phyloP scores from a whole-genome alignment of 2,329 filamentous ascomycete species.

The Chrysosporium keratinophilum region DNA sequence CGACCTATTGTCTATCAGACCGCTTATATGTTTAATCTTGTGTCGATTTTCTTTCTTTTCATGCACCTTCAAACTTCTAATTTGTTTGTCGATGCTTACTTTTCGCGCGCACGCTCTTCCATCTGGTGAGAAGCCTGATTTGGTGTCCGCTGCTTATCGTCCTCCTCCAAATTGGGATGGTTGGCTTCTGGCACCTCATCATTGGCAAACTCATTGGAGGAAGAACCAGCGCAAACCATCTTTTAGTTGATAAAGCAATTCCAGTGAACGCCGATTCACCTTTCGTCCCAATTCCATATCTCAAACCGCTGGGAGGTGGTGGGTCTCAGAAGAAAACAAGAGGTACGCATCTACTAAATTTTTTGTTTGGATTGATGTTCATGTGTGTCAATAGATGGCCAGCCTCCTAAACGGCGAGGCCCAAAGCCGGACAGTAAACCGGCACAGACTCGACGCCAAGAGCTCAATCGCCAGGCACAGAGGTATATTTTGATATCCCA shows the following conservation, averaged over 20 bases:
- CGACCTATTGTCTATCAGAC: neutral
- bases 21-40: neutral
- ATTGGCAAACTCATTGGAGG: neutral
- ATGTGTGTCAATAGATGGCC: slow-evolving; percentile 52
- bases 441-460: slow-evolving; percentile 79
- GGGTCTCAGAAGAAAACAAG: slow-evolving; percentile 5
- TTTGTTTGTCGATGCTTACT: neutral
- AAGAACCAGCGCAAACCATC: neutral
- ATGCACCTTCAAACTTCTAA: neutral
- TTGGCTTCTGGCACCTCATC: neutral
- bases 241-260: neutral
- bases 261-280: slow-evolving; percentile 4
- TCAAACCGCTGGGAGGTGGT: neutral
- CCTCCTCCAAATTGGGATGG: neutral
- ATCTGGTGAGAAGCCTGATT: neutral
- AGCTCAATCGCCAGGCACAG: slow-evolving; percentile 90
- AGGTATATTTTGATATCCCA: slow-evolving; percentile 45
- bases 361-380: neutral
- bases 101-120: slow-evolving; percentile 1
- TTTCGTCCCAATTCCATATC: neutral
- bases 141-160: neutral
- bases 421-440: slow-evolving; percentile 96
- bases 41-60: neutral
- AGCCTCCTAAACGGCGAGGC: slow-evolving; percentile 76
- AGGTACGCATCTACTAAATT: neutral